Base-by-base conservation (phyloP, 2,329 filamentous ascomycete genomes). In the Epicoccum sorghinum region DNA sequence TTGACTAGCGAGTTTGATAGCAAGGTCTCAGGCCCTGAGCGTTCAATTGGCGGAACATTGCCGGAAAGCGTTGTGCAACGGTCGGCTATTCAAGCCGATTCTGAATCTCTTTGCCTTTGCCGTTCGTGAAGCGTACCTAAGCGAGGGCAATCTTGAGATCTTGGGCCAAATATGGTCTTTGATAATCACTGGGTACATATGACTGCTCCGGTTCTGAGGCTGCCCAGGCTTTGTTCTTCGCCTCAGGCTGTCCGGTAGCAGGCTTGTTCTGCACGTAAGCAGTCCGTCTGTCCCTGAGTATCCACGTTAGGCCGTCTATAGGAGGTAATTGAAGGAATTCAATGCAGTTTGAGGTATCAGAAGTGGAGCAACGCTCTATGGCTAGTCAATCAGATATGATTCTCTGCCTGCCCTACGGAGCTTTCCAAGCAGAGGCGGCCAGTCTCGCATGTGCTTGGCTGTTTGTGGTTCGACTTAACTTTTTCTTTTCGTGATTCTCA, bases 181-280 rank as follows among this genome's bases (percentile, higher is more conserved):
- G 58, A 60, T 69, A 69, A 67, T 43, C 30, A 40, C 25, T 45
- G 25, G 29, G 33, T 48, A 46, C 32, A 32, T 42, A 37, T n/a
- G 13, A 29, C 30, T 4, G 14, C 14, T 27, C 39, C 36, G 13
- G 8, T 8, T 23, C 55, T 41, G 44, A 32, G 14, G 30, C 27
- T 25, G 25, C 25, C 25, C 7, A 27, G 13, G 4, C 4, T 12
- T 10, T 7, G 14, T 18, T 7, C 44, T 24, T 46, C 63, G 60
- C 58, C 60, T 59, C 37, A 43, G 43, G 24, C 32, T 35, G 49
- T 39, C 51, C 58, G 27, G 6, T 29, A 6, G 27, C 27, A 29
- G 9, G 27, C 6, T 52, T 33, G 7, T 30, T 24, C 53, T 59
- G 59, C 47, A 59, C 37, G 61, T 65, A 55, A 66, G 63, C 63